Base-by-base conservation (phyloP, 768 basidiomycete species). In the Lentinus tigrinus region DNA sequence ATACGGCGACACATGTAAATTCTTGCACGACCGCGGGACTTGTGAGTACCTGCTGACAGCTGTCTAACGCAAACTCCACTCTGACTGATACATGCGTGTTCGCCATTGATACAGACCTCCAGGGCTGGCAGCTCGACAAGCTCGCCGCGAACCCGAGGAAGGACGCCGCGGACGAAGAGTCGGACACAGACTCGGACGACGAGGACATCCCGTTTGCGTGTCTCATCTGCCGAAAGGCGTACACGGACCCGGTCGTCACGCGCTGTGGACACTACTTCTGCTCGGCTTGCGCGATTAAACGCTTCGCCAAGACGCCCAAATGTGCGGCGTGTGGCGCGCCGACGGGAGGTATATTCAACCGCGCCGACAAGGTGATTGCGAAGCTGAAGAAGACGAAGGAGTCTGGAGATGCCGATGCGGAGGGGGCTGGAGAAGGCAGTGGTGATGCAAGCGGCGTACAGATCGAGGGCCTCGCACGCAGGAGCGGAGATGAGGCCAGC, bases 161-260 rank as follows among this genome's bases (percentile, higher is more conserved):
- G 73, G 77, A 83, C 63, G 80, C 60, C 42, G 76, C 72, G 37
- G 85, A 81, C 31, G 85, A 85, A 47, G 85, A 74, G 31, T 86
- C 84, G 9, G 87, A 82, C 51, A 83, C 84, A 40, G 87, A 88
- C 70, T 83, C 83, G 38, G 87, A 87, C 64, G 86, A 89, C 57
- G 91, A 93, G 70, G 94, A 95, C 71, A 82, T 98, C 50, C 97
- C 97, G 5, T 99, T 98, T 72, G 96, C 97, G n/a, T 99, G 97
- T 75, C 81, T 98, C 66, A 89, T 99, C 63, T 98, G 97, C 73
- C 87, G 96, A 57, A 89, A 97, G 67, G 88, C 87, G 52, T 98
- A 95, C 74, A 95, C 89, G 13, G 93, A 97, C 65, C 96, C 97
- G 17, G 84, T 99, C 58, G 93, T 93, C 48, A 98, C 97, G 39